Evolutionary conservation across 2,329 filamentous ascomycete species (phyloP), one percentile per base, ranked within the genome.

Genomic region (Diaporthe vaccinii): DNA sequence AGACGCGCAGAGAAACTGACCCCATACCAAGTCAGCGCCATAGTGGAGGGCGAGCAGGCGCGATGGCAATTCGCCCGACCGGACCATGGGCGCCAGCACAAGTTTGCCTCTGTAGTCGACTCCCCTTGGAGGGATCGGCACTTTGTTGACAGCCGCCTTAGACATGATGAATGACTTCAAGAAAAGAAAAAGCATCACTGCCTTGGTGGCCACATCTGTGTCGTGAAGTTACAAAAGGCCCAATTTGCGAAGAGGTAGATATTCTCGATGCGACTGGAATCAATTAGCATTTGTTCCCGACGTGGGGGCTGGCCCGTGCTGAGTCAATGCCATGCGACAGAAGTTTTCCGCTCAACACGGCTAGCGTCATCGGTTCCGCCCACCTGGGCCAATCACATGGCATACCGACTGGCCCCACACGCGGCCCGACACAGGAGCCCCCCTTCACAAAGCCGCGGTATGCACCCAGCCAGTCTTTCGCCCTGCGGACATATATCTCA

Each of bases 21-120:
- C 96, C 96, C 97, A 99, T 78, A 99, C 97, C 22, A 99, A 89
- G 84, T 99, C 97, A 71, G 97, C 97, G 78, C 97, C 97, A 83
- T 99, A 98, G 82, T 97, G 94, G 77, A 99, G 91, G 44, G 97
- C 95, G 58, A 98, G 86, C 36, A 99, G 89, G 75, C 97, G 93
- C 53, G 95, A 97, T 4, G 97, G 96, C 76, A 98, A 87, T 87
- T 99, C 97, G 82, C 97, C 97, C n/a, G 95, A 98, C 79, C 97
- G 93, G 75, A 98, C 96, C 97, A 99, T 99, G 55, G 97, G 97
- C 77, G 97, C 97, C 78, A 99, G 93, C 59, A 98, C 97, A 78
- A 98, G 86, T 85, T 97, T 98, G 85, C 94, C 94, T 79, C 96
- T 91, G 85, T 98, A 98, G 87, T 98, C 95, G 81, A 98, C 95